Evolutionary conservation across 1,139 yeast species (phyloP).

Genomic region (Sugiyamaella grinbergsii): DNA sequence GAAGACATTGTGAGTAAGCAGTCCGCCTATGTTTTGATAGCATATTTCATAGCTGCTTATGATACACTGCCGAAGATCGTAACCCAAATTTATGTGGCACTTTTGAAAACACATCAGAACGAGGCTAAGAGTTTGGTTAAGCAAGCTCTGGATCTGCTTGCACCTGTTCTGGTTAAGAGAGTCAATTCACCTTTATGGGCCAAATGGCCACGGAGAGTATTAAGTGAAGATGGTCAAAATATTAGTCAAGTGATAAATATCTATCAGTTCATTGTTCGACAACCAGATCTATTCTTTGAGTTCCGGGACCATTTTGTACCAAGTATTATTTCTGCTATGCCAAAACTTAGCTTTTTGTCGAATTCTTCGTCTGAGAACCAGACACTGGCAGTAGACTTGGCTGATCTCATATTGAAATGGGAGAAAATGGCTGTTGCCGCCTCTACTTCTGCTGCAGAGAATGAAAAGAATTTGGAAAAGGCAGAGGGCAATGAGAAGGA

Average conservation of each 20-base stretch:
- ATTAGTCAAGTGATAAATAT: slow-evolving; percentile 84
- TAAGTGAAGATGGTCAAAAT: slow-evolving; percentile 86
- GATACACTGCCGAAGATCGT: slow-evolving; percentile 90
- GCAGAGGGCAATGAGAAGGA: slow-evolving; percentile 11
- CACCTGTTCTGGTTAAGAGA: slow-evolving; percentile 82
- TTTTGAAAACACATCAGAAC: slow-evolving; percentile 79
- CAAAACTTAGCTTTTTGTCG: slow-evolving; percentile 79
- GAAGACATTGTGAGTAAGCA: slow-evolving; percentile 91
- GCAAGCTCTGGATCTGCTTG: slow-evolving; percentile 84
- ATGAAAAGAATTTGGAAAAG: slow-evolving; percentile 23
- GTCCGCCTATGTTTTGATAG: slow-evolving; percentile 87
- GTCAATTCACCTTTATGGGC: slow-evolving; percentile 79
- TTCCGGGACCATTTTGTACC: slow-evolving; percentile 90
- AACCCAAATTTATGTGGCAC: slow-evolving; percentile 88
- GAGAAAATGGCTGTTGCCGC: slow-evolving; percentile 49
- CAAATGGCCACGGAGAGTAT: slow-evolving; percentile 90
- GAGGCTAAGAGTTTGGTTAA: slow-evolving; percentile 84
- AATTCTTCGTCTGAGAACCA: slow-evolving; percentile 84
- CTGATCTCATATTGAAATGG: slow-evolving; percentile 85
- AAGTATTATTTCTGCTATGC: slow-evolving; percentile 92
- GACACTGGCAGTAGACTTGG: slow-evolving; percentile 81
- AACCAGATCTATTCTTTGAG: slow-evolving; percentile 78
- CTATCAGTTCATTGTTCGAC: slow-evolving; percentile 85
- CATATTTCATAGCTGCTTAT: slow-evolving; percentile 82
- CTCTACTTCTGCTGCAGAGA: slow-evolving; percentile 4